These are phyloP conservation scores for Pseudocercospora fijiensis DNA, from an alignment of 2,329 filamentous ascomycete species.

Conservation along the genomic window DNA sequence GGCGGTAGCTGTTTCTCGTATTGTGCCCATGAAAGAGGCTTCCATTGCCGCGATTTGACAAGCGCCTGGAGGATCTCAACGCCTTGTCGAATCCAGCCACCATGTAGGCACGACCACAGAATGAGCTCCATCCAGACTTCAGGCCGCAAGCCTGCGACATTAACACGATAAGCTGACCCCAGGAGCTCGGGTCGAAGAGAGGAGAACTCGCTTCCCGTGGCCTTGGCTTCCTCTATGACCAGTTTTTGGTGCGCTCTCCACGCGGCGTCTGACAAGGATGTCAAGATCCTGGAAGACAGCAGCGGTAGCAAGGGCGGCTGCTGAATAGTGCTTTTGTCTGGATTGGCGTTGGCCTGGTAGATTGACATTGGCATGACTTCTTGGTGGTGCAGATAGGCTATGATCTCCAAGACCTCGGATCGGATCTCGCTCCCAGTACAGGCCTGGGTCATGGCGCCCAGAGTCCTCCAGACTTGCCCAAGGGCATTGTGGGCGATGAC, in stretches of 20 bases:
- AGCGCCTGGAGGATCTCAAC: constrained; percentile 39
- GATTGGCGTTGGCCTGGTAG: constrained; percentile 42
- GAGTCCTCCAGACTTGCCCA: constrained; percentile 48
- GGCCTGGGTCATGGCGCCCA: constrained; percentile 48
- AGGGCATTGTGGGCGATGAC: constrained; percentile 40
- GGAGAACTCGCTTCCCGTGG: constrained; percentile 39
- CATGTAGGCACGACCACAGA: constrained; percentile 52
- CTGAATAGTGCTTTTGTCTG: constrained; percentile 41
- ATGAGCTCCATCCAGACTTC: constrained; percentile 55
- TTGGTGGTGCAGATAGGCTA: constrained; percentile 50
- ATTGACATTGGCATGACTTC: constrained; percentile 50
- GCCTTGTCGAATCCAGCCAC: constrained; percentile 48
- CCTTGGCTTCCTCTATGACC: constrained; percentile 31
- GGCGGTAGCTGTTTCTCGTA: constrained; percentile 36
- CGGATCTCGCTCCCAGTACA: constrained; percentile 38
- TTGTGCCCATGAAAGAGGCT: constrained; percentile 45
- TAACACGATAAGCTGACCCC: constrained; percentile 44
- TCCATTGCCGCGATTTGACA: constrained; percentile 29
- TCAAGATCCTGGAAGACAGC: constrained; percentile 50
- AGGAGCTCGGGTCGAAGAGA: constrained; percentile 47
- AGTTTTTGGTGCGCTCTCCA: constrained; percentile 49
- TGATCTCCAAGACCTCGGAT: constrained; percentile 48
- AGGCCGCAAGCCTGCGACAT: constrained; percentile 42
- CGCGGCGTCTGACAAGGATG: constrained; percentile 51
- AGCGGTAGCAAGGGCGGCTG: constrained; percentile 51